Evolutionary conservation across 345 rosid genomes (phyloP), one percentile per base, ranked within the genome.

Genomic region (Linum tenue): DNA sequence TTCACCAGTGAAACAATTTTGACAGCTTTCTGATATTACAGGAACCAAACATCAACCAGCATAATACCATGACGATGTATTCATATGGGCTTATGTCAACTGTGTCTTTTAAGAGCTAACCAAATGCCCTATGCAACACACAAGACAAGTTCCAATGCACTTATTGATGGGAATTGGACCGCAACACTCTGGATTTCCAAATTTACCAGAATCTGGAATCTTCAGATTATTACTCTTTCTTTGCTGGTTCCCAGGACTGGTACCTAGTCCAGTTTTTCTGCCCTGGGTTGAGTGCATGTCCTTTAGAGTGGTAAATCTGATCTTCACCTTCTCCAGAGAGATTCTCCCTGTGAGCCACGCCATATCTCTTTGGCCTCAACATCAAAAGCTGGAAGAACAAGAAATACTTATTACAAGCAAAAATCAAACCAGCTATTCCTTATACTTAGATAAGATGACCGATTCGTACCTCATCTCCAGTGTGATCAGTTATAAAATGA

Each of bases 211-310:
- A 22, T 22, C 31, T 22, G 31, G 31, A 22, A 22, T 22, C 31
- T 48, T 48, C 14, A 9, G 40, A 35, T 3, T 6, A 39, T 55
- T 9, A 82, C 78, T 81, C 67, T 31, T 82, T 39, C 80, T 88
- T 88, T 55, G 87, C 35, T 36, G 97, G 97, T 64, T 79, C 78
- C 99, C 99, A 94, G 37, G 97, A 65, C 78, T 90, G 95, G 77
- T 87, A 90, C 64, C 96, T 85, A 56, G 97, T 86, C 99, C 97
- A 94, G 73, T 90, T 78, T 76, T 85, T 88, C 80, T 94, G 95
- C 40, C 83, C 84, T 14, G 95, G 96, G 75, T 94, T 85, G 68
- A 94, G 89, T 4, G 91, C 70, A 77, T 94, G 97, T 53, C 97
- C 99, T 75, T 94, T 94, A 12, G 97, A 90, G 75, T 90, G 99